Evolutionary conservation across 2,329 filamentous ascomycete species (phyloP).

Genomic region (Aspergillus versicolor): DNA sequence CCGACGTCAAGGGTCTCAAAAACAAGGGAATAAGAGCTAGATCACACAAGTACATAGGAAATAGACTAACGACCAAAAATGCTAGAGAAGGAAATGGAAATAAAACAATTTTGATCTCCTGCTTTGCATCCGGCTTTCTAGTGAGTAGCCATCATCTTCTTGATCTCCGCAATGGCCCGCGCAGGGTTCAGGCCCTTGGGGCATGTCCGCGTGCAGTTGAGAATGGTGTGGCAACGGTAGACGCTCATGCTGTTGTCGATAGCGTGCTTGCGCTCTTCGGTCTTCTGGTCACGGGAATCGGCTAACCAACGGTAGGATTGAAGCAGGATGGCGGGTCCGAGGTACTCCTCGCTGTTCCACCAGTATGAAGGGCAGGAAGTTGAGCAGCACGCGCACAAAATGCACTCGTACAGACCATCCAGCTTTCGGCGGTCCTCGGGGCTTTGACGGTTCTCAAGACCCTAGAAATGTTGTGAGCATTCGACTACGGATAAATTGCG

Average conservation of each 20-base stretch:
- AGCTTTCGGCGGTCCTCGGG: constrained; percentile 94
- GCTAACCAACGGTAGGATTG: constrained; percentile 98
- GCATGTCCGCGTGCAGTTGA: constrained; percentile 97
- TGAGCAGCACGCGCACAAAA: constrained; percentile 98
- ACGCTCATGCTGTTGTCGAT: constrained; percentile 98
- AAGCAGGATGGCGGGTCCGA: constrained; percentile 91
- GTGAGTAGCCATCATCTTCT: constrained; percentile 80
- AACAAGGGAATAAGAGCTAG: constrained; percentile 24
- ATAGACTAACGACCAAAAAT: constrained; percentile 12
- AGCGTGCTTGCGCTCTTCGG: constrained; percentile 79
- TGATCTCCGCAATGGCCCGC: constrained; percentile 93
- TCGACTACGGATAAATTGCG: neutral
- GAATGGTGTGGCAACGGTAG: constrained; percentile 98
- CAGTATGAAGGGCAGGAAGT: constrained; percentile 99
- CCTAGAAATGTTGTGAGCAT: constrained; percentile 51
- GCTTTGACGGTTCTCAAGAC: constrained; percentile 86
- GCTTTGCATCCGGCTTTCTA: constrained; percentile 19
- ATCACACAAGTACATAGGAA: constrained; percentile 14
- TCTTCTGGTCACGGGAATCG: constrained; percentile 91
- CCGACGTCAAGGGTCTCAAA: constrained; percentile 22
- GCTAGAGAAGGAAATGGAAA: constrained; percentile 15
- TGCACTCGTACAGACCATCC: constrained; percentile 97
- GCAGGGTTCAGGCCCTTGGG: constrained; percentile 98
- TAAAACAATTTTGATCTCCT: constrained; percentile 14
- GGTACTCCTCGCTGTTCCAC: constrained; percentile 99